Evolutionary conservation across 1,284 basidiomycete species (phyloP).

Genomic region (Ceratobasidium sp.): DNA sequence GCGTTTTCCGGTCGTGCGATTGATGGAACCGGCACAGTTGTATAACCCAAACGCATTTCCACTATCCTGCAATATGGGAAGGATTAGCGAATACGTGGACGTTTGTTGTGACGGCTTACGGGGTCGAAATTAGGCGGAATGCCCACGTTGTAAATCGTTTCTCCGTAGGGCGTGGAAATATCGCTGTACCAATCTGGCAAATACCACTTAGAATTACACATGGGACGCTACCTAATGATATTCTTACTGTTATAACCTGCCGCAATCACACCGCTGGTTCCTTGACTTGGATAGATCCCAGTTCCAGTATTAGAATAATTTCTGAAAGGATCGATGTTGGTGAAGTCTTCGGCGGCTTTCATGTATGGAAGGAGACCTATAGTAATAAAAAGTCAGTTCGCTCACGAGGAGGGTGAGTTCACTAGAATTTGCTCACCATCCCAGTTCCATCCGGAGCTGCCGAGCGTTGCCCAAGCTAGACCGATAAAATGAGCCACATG

Average conservation of each 20-base stretch:
- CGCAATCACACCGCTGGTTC: conserved; percentile 54
- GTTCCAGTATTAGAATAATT: conserved; percentile 52
- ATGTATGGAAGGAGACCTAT: conserved; percentile 57
- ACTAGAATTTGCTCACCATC: conserved; percentile 48
- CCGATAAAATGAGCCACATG: conserved; percentile 51
- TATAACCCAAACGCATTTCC: conserved; percentile 44
- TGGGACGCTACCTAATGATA: conserved; percentile 49
- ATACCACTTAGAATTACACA: no score
- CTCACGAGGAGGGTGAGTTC: neutral
- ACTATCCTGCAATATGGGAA: conserved; percentile 12
- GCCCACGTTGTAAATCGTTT: conserved; percentile 34
- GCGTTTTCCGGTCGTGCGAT: conserved; percentile 54
- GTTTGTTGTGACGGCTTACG: conserved; percentile 19
- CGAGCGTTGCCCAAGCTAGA: conserved; percentile 44
- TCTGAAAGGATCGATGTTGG: conserved; percentile 52
- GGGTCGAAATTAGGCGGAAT: conserved; percentile 45
- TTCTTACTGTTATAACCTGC: conserved; percentile 55
- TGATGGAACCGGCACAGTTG: conserved; percentile 48
- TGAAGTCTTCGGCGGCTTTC: conserved; percentile 58
- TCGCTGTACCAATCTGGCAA: conserved; percentile 49
- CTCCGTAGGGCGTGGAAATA: conserved; percentile 47
- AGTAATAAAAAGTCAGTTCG: neutral
- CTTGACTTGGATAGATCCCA: conserved; percentile 54
- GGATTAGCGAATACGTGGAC: neutral
- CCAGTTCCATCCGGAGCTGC: conserved; percentile 57